Base-by-base conservation (phyloP, 2,329 filamentous ascomycete genomes). In the Aspergillus melleus region DNA sequence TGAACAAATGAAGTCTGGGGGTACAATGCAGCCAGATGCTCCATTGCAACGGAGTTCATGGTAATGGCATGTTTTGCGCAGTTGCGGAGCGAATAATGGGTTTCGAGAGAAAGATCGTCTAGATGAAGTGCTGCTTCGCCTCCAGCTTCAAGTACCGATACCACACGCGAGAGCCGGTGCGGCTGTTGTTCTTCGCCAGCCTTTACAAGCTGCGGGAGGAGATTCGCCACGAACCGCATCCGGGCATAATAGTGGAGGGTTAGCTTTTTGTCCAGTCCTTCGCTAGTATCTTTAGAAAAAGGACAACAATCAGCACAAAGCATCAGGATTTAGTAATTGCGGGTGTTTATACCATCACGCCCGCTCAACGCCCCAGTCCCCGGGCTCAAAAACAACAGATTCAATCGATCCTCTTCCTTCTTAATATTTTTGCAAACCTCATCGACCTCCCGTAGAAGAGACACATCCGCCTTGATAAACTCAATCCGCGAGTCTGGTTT, bases 401-500 rank as follows among this genome's bases (percentile, higher is more conserved):
- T 73, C 12, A 75, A 54, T 19, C 60, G 61, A 0, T 63, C 62
- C 32, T 72, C 70, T 51, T 74, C 65, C 52, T 65, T 59, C 22
- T 68, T 72, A 55, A 87, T 83, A 30, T 79, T 69, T 11, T 73
- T 70, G 61, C 81, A 85, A 0, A 80, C 74, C 2, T 74, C 69
- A 65, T 86, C 83, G 8, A 85, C 82, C 29, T 80, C 81, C 50
- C 75, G 77, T 29, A 87, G 70, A 5, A 84, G 71, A 9, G 80
- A 81, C 49, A 83, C 75, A 51, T 86, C 84, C 5, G 61, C 62
- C 59, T 80, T 75, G 39, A 86, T 67, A 65, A 85, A 86, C 49
- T 69, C 70, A 52, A 83, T 76, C 11, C 75, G 72, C 2, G 79
- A 82, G 1, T 72, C 66, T 0, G 77, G 71, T 49, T 85, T 86